These are phyloP conservation scores for Raffaelea albimanens DNA, from an alignment of 2,329 filamentous ascomycete genomes.

Conservation along the genomic window DNA sequence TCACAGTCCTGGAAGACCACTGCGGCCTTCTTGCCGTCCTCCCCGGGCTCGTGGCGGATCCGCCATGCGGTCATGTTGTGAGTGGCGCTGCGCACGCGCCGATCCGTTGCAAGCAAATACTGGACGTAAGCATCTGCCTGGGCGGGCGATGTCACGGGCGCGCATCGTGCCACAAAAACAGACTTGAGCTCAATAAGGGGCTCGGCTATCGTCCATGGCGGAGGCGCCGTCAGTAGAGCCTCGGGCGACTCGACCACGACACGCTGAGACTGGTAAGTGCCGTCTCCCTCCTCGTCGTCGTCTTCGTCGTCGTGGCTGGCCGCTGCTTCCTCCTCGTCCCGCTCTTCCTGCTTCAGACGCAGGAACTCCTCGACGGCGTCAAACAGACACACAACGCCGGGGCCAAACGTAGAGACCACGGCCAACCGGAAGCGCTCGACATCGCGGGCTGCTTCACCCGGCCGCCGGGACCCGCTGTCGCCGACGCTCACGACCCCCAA, in stretches of 20 bases:
- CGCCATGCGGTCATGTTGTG: slow-evolving; percentile 97
- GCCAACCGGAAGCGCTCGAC: slow-evolving; percentile 60
- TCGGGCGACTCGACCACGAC: background rate
- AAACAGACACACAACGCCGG: slow-evolving; percentile 76
- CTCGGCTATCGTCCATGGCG: slow-evolving; percentile 66
- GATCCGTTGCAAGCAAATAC: slow-evolving; percentile 72
- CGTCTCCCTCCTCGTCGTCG: background rate
- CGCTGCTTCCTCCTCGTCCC: slow-evolving; percentile 11
- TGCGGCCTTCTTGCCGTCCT: slow-evolving; percentile 31
- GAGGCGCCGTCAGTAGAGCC: slow-evolving; percentile 18
- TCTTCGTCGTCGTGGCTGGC: background rate
- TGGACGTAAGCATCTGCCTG: slow-evolving; percentile 64
- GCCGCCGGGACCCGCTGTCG: slow-evolving; percentile 41
- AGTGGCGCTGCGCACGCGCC: slow-evolving; percentile 74
- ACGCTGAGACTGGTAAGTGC: background rate
- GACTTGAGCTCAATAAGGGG: slow-evolving; percentile 75
- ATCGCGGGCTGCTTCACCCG: slow-evolving; percentile 63
- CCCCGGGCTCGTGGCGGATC: slow-evolving; percentile 48
- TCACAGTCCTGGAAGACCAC: slow-evolving; percentile 79
- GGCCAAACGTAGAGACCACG: slow-evolving; percentile 57
- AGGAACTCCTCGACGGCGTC: slow-evolving; percentile 75
- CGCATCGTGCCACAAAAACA: slow-evolving; percentile 73
- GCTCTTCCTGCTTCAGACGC: slow-evolving; percentile 27
- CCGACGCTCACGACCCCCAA: slow-evolving; percentile 73
- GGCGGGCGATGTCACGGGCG: slow-evolving; percentile 56